phyloP scores from a whole-genome alignment of 2,329 filamentous ascomycete genomes.

The Xylariaceae sp. region DNA sequence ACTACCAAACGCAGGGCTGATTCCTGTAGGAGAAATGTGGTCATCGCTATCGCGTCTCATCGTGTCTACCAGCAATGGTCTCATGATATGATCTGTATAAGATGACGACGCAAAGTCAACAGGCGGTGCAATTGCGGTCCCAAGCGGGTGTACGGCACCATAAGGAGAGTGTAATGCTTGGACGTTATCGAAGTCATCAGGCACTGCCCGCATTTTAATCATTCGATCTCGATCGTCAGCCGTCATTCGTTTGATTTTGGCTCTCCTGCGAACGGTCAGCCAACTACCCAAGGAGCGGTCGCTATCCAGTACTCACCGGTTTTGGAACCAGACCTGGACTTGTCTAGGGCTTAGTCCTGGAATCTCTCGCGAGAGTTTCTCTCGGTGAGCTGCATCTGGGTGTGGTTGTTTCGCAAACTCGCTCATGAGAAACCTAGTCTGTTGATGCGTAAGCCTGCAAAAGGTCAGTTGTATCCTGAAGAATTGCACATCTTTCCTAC shows the following conservation, averaged over 20 bases:
- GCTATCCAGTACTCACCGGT: slow-evolving; percentile 65
- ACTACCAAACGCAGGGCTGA: slow-evolving; percentile 62
- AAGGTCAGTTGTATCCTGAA: slow-evolving; percentile 32
- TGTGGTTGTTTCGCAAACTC: slow-evolving; percentile 94
- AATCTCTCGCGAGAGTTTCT: slow-evolving; percentile 82
- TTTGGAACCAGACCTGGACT: slow-evolving; percentile 98
- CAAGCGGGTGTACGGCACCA: slow-evolving; percentile 53
- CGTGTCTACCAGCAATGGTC: slow-evolving; percentile 63
- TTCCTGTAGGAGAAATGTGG: slow-evolving; percentile 60
- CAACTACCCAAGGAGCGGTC: slow-evolving; percentile 11
- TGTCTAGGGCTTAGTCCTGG: slow-evolving; percentile 86
- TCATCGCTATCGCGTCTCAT: slow-evolving; percentile 59
- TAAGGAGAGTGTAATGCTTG: slow-evolving; percentile 64
- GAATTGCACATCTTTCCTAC: slow-evolving; percentile 38
- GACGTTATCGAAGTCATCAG: slow-evolving; percentile 65
- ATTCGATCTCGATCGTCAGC: slow-evolving; percentile 66
- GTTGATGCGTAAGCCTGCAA: slow-evolving; percentile 80
- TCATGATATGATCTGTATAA: slow-evolving; percentile 57
- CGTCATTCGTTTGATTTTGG: slow-evolving; percentile 66
- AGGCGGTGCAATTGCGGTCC: slow-evolving; percentile 43
- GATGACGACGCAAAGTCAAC: slow-evolving; percentile 45
- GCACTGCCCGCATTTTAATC: slow-evolving; percentile 67
- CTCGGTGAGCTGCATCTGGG: slow-evolving; percentile 84
- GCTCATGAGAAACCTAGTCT: slow-evolving; percentile 96
- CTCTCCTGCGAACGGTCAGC: slow-evolving; percentile 45